Evolutionary conservation across 2,329 filamentous ascomycete species (phyloP), one percentile per base, ranked within the genome.

Genomic region (Phaeosphaeriaceae sp.): DNA sequence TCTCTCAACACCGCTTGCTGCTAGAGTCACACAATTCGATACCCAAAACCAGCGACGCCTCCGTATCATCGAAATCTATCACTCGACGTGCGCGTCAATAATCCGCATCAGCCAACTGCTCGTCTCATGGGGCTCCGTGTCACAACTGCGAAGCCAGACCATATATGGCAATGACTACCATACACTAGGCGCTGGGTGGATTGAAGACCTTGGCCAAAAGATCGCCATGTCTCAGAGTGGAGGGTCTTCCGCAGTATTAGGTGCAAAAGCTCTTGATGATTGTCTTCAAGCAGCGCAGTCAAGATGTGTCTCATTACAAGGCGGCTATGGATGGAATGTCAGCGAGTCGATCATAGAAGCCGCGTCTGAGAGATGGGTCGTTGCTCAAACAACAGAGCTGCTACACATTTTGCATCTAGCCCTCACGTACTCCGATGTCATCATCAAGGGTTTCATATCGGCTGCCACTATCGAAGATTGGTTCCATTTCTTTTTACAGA

Each of bases 371-470:
- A 78, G 82, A 42, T 93, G 87, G 85, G 73, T 82, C 18, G 79
- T 81, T 46, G 85, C 81, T 4, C 76, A 86, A 20, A 76, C 92
- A 17, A 84, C 85, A 12, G 90, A 96, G 70, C 81, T 88, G 35
- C 78, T 88, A 32, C 88, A 94, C 66, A 81, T 87, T 33, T 78
- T 94, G 72, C 87, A 90, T 40, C 79, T 92, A 13, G 76, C 91
- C 18, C 89, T 92, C 60, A 81, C 90, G 58, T 79, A 89, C 16
- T 74, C 91, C 28, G 86, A 89, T 55, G 75, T 82, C 38, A 80
- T 61, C 5, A 54, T 52, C 12, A 58, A 67, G 29, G 68, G 58
- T 45, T 74, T 70, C 37, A 45, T 71, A 36, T 52, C 65, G 28
- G 52, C 64, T 39, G 54, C 58, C n/a, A 68, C 63, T 12, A 61